Base-by-base conservation (phyloP, 2,329 filamentous ascomycete genomes). In the Blastomyces emzantsi region DNA sequence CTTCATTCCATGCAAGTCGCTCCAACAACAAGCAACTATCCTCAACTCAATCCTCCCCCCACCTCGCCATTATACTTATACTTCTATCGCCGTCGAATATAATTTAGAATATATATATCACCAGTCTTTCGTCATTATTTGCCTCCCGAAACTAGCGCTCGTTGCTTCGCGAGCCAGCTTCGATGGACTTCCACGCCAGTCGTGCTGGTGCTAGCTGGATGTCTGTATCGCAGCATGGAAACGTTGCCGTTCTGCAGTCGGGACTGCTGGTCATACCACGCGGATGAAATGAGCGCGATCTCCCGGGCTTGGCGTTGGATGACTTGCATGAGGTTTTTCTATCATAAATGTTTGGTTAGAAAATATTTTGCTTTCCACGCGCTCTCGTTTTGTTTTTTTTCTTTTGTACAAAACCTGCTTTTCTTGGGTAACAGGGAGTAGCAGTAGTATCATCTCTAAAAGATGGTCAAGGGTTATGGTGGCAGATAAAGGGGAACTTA, bases 221-320 rank as follows among this genome's bases (percentile, higher is more conserved):
- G 70, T 28, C 77, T 73, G 65, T 78, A 75, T 64, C 75, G 73
- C 41, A 77, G 74, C 55, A 77, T 65, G 55, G 71, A 74, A 65
- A 77, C 72, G 67, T 77, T 79, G 66, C 74, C 75, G 63, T 75
- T 79, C 61, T 79, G 77, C 62, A 79, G 70, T 28, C 78, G 75
- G 62, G 75, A 74, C 63, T 79, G 77, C 56, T 80, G 73, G 60
- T 80, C 75, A 65, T 78, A 79, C 78, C 78, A 80, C 11, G 78
- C 78, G 7, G 78, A 79, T 63, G 74, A 76, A 62, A 80, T 76
- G 52, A 80, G 75, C 51, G 72, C 70, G 36, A 80, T 73, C 67
- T 80, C 78, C 43, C 77, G 76, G 36, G 74, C 71, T 69, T 77
- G 75, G 60, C 72, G 70, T 36, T 77, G 73, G 62, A 78, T 76